Evolutionary conservation across 805 yeast species (phyloP), one percentile per base, ranked within the genome.

Genomic region (Candida xiaguanensis): DNA sequence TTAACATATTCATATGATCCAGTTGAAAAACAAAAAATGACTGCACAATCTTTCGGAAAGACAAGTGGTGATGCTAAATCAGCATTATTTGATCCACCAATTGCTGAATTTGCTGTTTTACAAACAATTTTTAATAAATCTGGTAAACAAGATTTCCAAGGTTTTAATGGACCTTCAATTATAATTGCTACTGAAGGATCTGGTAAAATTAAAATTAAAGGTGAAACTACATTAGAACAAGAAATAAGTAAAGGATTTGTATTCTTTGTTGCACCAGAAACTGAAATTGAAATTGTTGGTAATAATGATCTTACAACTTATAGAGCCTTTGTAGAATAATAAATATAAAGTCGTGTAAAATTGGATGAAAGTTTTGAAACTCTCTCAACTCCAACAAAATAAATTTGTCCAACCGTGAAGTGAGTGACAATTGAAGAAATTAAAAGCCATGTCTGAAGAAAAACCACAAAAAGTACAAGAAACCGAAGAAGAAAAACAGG

Each of bases 31-130:
- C 99, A 93, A 70, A 89, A 88, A 66, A 86, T 91, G 93, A 77
- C 77, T 34, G 77, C 85, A 20, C 62, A 67, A 47, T 46, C 65
- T 12, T 84, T 82, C 51, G 56, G 68, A 34, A 78, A 80, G 63
- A 74, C 85, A 16, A 55, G 67, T 8, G 93, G 93, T 45, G 82
- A 70, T 37, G 91, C 88, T 36, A 72, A 67, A 47, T 72, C 82
- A 14, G 73, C 72, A 27, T 67, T 90, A 49, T 93, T 82, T 65
- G 85, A 93, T 60, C 99, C 99, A 24, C 99, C 99, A 42, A 93
- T 93, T 57, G 95, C 82, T 46, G 99, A 93, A 70, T 93, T 93
- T 56, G 75, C 96, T 4, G 97, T 93, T n/a, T 73, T 93, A 55
- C 89, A 86, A 65, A 82, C 91, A 31, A 75, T 77, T 33, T 82